Base-by-base conservation (phyloP, 139 green algal species). In the Tetradesmus obliquus region DNA sequence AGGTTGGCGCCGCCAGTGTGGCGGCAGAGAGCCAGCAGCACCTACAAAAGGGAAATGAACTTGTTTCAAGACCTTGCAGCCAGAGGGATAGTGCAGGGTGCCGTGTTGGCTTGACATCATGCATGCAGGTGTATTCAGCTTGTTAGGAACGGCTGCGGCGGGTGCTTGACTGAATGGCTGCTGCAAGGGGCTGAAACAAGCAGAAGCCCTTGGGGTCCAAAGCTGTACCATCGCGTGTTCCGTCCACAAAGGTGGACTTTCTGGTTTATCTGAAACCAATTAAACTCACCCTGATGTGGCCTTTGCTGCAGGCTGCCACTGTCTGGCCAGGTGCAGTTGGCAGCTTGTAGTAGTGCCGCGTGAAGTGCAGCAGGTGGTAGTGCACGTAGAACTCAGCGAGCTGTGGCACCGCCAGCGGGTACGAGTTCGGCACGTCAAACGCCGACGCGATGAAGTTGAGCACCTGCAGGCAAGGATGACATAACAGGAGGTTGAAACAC, bases 361-460 rank as follows among this genome's bases (percentile, higher is more conserved):
- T 82, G 62, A 92, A 92, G 62, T 92, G 60, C 60, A 88, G 62
- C 7, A 92, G 87, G 60, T 92, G 89, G 54, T 92, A 83, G 53
- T 82, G 62, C 62, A 88, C 81, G 57, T 92, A 92, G 32, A 84
- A 88, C 60, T 92, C 89, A 19, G 66, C 13, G 9, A 92, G 22
- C 32, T 87, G 76, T 0, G 88, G 88, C n/a, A 87, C 45, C 1
- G 1, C 53, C 1, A 62, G 32, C 0, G 55, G 7, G 51, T 87
- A 86, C 15, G 88, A 91, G 19, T 74, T 20, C 51, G 88, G 88
- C 10, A 87, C n/a, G 9, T 10, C 76, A 54, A 91, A 51, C 6
- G 88, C 88, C 2, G 55, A n/a, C 2, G 57, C n/a, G 20, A 91
- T 62, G 24, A 91, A 91, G 10, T 58, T 32, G 55, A 91, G 45